Base-by-base conservation (phyloP, 345 rosid species). In the Mangifera indica region DNA sequence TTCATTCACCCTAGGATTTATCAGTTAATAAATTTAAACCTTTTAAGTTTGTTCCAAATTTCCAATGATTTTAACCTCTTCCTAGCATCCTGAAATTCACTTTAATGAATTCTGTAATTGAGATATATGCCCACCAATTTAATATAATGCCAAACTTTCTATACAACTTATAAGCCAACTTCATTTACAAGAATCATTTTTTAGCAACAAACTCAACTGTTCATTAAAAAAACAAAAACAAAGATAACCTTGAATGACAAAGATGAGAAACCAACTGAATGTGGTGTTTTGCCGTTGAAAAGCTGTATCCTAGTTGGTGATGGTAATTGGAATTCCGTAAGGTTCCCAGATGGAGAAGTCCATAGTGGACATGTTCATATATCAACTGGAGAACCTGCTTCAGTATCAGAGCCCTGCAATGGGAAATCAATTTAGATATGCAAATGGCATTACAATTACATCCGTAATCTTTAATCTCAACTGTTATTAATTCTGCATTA, bases 361-460 rank as follows among this genome's bases (percentile, higher is more conserved):
- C 93, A 87, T n/a, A 89, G 81, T 52, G 87, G 86, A 68, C 90
- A 85, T 53, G 79, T 44, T 86, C 98, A 92, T 94, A 77, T 80
- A 93, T 89, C 90, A 60, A 84, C 93, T 14, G 98, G 98, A 53
- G 97, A 92, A 34, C 90, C 90, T n/a, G 46, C 76, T 73, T 88
- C 91, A 69, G 74, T 87, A 76, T 84, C 89, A 55, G 69, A 66
- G 24, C 74, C 82, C 99, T 89, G 87, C 68, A 72, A 26, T 42
- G 53, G 45, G 18, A 56, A 65, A 44, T 20, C 32, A 44, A 44
- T 7, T 18, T 20, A 32, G 25, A 48, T n/a, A 14, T n/a, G n/a
- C n/a, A n/a, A n/a, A n/a, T n/a, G n/a, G n/a, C n/a, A n/a, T n/a
- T n/a, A n/a, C n/a, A n/a, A 1, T 52, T 25, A 25, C 55, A 49